Evolutionary conservation across 306 rosid species (phyloP), one percentile per base, ranked within the genome.

Genomic region (Begonia masoniana): DNA sequence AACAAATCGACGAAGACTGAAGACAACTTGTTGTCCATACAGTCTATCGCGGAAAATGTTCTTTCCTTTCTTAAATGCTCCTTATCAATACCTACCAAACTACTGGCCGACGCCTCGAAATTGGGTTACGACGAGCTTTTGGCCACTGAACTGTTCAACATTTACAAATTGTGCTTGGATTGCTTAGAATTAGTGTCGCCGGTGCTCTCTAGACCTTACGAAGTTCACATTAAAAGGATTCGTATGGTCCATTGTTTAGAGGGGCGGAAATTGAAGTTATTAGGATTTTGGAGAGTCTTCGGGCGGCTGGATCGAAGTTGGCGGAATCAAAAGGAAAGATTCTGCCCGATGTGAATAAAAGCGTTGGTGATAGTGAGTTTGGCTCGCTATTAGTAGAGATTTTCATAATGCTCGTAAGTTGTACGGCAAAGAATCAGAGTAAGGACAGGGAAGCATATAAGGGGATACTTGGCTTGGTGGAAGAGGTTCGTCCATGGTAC

Each of bases 401-500:
- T 56, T 81, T 58, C 15, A 79, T 61, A n/a, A 50, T 60, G 39
- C 66, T 89, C 10, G 71, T 81, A 58, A 80, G 66, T 69, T 89
- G 95, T 61, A 68, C 70, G 26, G 68, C 80, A 4, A 35, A 48
- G 73, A 74, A 76, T 36, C 57, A 52, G 17, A 71, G 73, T 19
- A 74, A 74, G 52, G 85, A 76, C 3, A 67, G 62, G 15, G 72
- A 5, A 6, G 73, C 61, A 35, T 80, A 64, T 58, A 58, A 62
- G 62, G 60, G 65, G 61, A 78, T 80, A 52, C 79, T 82, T 51
- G 58, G 58, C 47, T 71, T 89, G 85, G 73, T 74, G 23, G 91
- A 82, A 62, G 97, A 85, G 82, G 77, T 62, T 16, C 45, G 55
- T 19, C 82, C 89, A 17, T 89, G 91, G 95, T 68, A 80, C 61